These are phyloP conservation scores for Bruguiera hainesii DNA, from an alignment of 441 rosid species.

Conservation along the genomic window DNA sequence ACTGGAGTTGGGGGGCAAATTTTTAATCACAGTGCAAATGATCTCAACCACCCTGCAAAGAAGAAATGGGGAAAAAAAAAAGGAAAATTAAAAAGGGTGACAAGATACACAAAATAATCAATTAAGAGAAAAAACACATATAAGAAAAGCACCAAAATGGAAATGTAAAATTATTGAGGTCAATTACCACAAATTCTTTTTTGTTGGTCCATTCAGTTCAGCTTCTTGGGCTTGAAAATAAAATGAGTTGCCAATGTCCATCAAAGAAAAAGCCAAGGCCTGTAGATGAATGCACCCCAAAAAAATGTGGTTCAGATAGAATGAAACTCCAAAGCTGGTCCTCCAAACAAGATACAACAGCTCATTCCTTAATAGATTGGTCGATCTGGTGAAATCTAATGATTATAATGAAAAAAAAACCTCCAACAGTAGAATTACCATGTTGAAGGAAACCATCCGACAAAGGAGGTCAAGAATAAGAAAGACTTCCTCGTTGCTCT, in stretches of 20 bases:
- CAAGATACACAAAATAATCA: constrained; percentile 1
- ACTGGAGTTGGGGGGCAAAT: constrained; percentile 47
- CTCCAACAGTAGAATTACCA: constrained; percentile 32
- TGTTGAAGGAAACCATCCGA: constrained; percentile 77
- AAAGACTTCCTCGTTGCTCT: constrained; percentile 54
- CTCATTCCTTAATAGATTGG: neutral
- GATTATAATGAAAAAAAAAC: neutral
- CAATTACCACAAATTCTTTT: constrained; percentile 58
- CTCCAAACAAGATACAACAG: neutral
- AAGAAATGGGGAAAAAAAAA: neutral
- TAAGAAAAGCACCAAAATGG: constrained; percentile 11
- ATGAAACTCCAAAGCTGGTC: constrained; percentile 10
- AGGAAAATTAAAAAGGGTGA: neutral
- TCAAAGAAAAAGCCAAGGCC: constrained; percentile 74
- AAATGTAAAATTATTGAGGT: constrained; percentile 10
- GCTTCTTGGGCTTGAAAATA: constrained; percentile 35
- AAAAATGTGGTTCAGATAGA: constrained; percentile 20
- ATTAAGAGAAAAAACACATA: neutral
- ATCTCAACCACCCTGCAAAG: constrained; percentile 75
- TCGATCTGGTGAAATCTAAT: neutral
- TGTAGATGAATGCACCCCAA: constrained; percentile 27
- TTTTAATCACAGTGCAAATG: constrained; percentile 61
- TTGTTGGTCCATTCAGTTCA: constrained; percentile 39
- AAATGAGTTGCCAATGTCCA: constrained; percentile 56
- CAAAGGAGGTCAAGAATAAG: constrained; percentile 67